These are phyloP conservation scores for Penicillium pancosmium DNA, from an alignment of 495 filamentous ascomycete genomes.

Conservation along the genomic window DNA sequence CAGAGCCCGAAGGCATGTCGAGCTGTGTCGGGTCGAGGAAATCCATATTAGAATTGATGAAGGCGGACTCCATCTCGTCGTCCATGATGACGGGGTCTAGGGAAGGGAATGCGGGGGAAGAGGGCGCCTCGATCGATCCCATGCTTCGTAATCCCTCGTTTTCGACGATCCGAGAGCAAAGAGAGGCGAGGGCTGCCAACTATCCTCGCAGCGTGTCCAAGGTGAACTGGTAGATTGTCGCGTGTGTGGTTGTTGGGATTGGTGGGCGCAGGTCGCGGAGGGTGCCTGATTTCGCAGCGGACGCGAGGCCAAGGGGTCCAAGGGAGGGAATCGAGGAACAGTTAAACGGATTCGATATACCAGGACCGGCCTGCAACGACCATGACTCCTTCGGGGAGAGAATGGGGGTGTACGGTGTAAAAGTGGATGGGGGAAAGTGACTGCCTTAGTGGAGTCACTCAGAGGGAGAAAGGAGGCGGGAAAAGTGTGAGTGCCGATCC, in stretches of 20 bases:
- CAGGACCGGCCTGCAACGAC: slow-evolving; percentile 29
- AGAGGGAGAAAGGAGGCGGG: slow-evolving; percentile 33
- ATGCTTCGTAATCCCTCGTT: slow-evolving; percentile 31
- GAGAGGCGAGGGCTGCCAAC: slow-evolving; percentile 15
- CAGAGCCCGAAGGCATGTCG: slow-evolving; percentile 39
- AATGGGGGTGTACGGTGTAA: not conserved
- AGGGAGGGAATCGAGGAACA: not conserved
- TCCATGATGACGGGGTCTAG: slow-evolving; percentile 51
- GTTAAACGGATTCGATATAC: slow-evolving; percentile 15
- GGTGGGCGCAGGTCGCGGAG: not conserved
- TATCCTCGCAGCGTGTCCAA: slow-evolving; percentile 10
- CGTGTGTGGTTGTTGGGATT: slow-evolving; percentile 19
- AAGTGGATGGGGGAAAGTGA: slow-evolving; percentile 19
- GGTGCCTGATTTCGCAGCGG: not conserved
- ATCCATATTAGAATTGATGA: slow-evolving; percentile 45
- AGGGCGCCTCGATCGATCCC: slow-evolving; percentile 42
- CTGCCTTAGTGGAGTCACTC: slow-evolving; percentile 29
- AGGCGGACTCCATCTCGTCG: slow-evolving; percentile 50
- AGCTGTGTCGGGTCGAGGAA: slow-evolving; percentile 44
- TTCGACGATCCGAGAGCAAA: slow-evolving; percentile 4
- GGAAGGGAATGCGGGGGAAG: slow-evolving; percentile 44
- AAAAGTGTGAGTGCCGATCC: slow-evolving; percentile 35
- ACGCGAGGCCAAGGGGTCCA: not conserved
- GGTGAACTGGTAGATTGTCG: slow-evolving; percentile 13
- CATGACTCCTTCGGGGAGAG: slow-evolving; percentile 24